Evolutionary conservation across 371 early-diverging fungal genomes (phyloP), one percentile per base, ranked within the genome.

Genomic region (Mucor indicus): DNA sequence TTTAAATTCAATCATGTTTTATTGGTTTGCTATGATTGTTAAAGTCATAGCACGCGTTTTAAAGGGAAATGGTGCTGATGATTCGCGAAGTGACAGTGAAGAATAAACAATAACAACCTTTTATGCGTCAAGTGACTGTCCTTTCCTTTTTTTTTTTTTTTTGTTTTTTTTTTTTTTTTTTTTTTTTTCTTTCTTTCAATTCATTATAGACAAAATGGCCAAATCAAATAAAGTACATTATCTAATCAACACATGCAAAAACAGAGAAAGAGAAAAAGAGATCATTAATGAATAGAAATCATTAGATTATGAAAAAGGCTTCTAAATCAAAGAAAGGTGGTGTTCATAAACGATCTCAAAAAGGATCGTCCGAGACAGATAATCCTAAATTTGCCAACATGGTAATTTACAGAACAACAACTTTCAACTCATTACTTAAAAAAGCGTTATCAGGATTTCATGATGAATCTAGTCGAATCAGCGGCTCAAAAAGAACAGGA

Each of bases 21-120:
- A 86, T 44, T 93, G 94, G 94, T 78, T 90, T 50, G 63, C 59
- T 16, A 73, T 91, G 72, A 88, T 93, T 49, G 48, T 85, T 23
- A 64, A 67, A 19, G 78, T 93, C 11, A 77, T 89, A 19, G 29
- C 69, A 35, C 69, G 79, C 43, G 85, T 91, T 12, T 52, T 89
- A 23, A 71, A 62, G 44, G 84, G 84, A 22, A 70, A 75, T 15
- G 80, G 78, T 39, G 78, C 83, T 22, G 82, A 86, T 44, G 92
- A 91, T 62, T 84, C 75, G 27, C 80, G 90, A 11, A 86, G 87
- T 51, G 85, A 86, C 25, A 78, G 73, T 37, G 84, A 84, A 29
- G 76, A 74, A n/a, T n/a, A n/a, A n/a, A n/a, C n/a, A n/a, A n/a
- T n/a, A n/a, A n/a, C n/a, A n/a, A n/a, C n/a, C n/a, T n/a, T n/a